Conservation (phyloP, 116 monocot species). For the Zostera marina region DNA sequence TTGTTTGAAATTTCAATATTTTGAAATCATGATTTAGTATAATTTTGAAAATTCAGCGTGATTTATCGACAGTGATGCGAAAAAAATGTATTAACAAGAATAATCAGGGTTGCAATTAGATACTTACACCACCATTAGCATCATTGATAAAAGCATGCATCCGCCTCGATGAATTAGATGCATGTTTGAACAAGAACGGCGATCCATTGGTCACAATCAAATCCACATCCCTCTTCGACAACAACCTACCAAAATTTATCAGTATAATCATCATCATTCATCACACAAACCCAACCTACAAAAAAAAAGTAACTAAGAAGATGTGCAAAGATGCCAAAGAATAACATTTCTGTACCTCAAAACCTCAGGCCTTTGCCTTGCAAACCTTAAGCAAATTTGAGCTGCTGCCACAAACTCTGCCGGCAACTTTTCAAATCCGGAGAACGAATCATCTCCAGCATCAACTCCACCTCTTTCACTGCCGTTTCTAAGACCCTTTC, state of each 20-base stretch:
- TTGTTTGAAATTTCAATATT: no score
- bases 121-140: slow-evolving; percentile 10
- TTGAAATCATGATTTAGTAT: no score
- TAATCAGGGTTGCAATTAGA: background rate
- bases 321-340: background rate
- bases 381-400: slow-evolving; percentile 37
- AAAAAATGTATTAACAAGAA: no score
- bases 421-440: slow-evolving; percentile 11
- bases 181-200: slow-evolving; percentile 64
- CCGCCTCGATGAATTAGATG: slow-evolving; percentile 27
- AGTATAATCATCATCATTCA: background rate
- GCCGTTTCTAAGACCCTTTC: slow-evolving; percentile 9
- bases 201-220: slow-evolving; percentile 46
- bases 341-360: slow-evolving; percentile 29
- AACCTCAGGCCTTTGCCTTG: slow-evolving; percentile 42
- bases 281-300: no score
- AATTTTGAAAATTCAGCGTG: no score
- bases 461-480: background rate
- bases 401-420: slow-evolving; percentile 33
- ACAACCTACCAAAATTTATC: slow-evolving; percentile 25
- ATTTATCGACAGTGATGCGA: no score
- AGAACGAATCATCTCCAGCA: slow-evolving; percentile 23
- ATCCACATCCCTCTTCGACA: slow-evolving; percentile 48
- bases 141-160: slow-evolving; percentile 36
- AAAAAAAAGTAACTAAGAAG: no score